A percentile compares a stretch with the other conserved stretches of the same genome.
Evolutionary conservation across 768 basidiomycete species (phyloP).

Genomic region (Lactarius sp.): DNA sequence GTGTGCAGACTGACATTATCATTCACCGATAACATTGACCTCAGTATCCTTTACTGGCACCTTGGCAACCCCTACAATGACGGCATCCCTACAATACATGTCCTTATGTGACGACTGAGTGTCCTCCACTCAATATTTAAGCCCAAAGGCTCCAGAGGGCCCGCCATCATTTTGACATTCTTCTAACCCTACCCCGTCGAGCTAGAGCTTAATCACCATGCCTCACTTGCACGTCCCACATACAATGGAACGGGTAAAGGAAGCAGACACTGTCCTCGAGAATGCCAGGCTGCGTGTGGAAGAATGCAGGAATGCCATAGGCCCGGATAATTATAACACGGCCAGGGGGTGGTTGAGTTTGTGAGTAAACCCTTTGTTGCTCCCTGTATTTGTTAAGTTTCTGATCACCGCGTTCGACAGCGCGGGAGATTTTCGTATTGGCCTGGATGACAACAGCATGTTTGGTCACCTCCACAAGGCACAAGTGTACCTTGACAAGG

Average conservation of each 20-base stretch:
- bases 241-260: not conserved
- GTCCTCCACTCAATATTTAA: no score
- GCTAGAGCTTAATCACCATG: not conserved
- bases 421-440: not conserved
- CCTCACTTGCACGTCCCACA: not conserved
- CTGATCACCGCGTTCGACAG: not conserved
- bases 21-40: no score
- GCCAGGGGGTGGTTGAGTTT: constrained; percentile 1
- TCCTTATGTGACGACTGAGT: no score
- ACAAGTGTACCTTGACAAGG: constrained; percentile 6
- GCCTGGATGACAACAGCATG: constrained; percentile 2
- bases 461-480: not conserved
- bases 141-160: no score
- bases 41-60: no score
- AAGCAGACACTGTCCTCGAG: not conserved
- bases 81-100: no score
- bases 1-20: no score
- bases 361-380: not conserved
- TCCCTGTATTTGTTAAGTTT: not conserved
- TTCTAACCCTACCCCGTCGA: not conserved
- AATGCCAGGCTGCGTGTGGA: not conserved
- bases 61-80: no score
- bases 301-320: not conserved
- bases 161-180: no score
- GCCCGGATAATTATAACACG: not conserved